Evolutionary conservation across 331 rosid species (phyloP).

Genomic region (Cydonia oblonga): DNA sequence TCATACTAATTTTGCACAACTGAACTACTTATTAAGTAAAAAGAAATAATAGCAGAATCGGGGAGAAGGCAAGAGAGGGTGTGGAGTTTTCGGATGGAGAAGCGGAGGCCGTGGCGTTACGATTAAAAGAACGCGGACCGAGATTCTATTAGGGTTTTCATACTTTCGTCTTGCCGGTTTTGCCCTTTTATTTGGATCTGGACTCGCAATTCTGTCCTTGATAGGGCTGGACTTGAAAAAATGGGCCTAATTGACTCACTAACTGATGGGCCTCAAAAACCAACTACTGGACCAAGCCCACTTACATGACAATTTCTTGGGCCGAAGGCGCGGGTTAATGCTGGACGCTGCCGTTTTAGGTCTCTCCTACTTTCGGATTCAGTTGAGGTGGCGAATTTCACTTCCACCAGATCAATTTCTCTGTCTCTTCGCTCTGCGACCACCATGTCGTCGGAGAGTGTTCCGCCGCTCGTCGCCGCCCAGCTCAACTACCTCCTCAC

Average conservation of each 20-base stretch:
- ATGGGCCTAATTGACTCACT: too few relatives aligned
- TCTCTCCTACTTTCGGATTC: neutral
- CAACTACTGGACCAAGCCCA: neutral
- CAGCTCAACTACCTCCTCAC: conserved; percentile 61
- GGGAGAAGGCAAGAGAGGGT: neutral
- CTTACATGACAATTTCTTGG: neutral
- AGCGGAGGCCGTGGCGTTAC: neutral
- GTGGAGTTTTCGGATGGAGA: neutral
- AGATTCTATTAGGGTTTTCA: neutral
- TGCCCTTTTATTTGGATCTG: neutral
- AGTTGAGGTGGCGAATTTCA: neutral
- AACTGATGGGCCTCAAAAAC: too few relatives aligned
- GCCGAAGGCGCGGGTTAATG: neutral
- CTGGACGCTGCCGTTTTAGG: neutral
- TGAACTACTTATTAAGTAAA: neutral
- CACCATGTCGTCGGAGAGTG: conserved; percentile 41
- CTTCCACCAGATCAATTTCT: neutral
- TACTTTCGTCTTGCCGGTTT: neutral
- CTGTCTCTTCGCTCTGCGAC: neutral
- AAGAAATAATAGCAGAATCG: rapidly evolving
- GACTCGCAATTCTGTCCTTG: neutral
- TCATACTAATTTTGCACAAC: too few relatives aligned
- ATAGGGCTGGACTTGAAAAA: neutral
- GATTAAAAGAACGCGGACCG: neutral
- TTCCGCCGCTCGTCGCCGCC: conserved; percentile 66